Conservation (phyloP, 257 asterid genomes). For the Rhazya stricta region DNA sequence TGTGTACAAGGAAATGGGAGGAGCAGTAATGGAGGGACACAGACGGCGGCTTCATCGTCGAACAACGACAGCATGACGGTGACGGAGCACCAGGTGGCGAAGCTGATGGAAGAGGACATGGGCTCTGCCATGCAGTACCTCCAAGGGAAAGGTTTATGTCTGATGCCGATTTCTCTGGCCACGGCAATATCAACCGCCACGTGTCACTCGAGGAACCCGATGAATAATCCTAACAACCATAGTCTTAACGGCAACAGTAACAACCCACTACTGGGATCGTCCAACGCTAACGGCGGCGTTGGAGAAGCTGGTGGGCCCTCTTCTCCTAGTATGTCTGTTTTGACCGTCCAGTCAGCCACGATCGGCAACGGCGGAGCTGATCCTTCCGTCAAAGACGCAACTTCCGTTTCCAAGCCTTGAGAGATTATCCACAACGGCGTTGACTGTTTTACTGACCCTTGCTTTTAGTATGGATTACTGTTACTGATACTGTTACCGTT, state of each 20-base stretch:
- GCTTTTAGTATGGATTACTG: background rate
- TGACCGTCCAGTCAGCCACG: conserved; percentile 68
- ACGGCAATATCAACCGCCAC: conserved; percentile 80
- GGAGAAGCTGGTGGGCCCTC: conserved; percentile 42
- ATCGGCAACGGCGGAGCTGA: conserved; percentile 34
- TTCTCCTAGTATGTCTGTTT: conserved; percentile 67
- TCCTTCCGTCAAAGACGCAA: conserved; percentile 42
- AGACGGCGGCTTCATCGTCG: conserved; percentile 60
- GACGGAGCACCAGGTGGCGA: conserved; percentile 88
- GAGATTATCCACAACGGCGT: conserved; percentile 23
- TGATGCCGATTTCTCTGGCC: conserved; percentile 91
- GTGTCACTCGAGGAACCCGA: conserved; percentile 53
- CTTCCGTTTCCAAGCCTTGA: conserved; percentile 48
- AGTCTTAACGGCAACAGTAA: background rate
- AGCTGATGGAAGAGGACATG: conserved; percentile 95
- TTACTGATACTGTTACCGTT: background rate
- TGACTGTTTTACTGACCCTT: conserved; percentile 18
- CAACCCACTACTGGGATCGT: conserved; percentile 22
- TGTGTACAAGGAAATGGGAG: conserved; percentile 33
- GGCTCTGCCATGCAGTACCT: conserved; percentile 97
- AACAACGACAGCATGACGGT: conserved; percentile 59
- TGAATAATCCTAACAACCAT: conserved; percentile 8
- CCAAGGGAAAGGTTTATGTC: conserved; percentile 90
- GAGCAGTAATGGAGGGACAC: conserved; percentile 51
- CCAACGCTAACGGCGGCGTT: conserved; percentile 6